Evolutionary conservation across 2,329 filamentous ascomycete species (phyloP), one percentile per base, ranked within the genome.

Genomic region (Diaporthe australafricana): DNA sequence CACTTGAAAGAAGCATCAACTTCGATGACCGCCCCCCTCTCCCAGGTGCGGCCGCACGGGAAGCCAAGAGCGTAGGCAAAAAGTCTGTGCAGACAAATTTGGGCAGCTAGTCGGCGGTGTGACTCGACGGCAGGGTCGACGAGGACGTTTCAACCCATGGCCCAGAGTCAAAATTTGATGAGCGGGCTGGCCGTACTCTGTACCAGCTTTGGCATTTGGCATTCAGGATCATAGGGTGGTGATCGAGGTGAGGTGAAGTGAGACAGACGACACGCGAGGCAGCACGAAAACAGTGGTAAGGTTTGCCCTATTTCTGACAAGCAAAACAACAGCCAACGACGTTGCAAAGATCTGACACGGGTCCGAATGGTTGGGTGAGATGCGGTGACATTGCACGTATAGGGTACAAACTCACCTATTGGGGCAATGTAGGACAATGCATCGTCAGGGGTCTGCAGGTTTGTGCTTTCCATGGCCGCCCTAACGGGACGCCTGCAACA

Each of bases 401-500:
- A 57, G 65, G 65, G 62, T 57, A 68, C 73, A 75, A 78, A 81
- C 87, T 86, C 81, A 89, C 88, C 88, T 81, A 89, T 87, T 80
- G 87, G 88, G 77, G 82, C 83, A 76, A 89, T 83, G 81, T 85
- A 87, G 74, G 83, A 85, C 74, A 82, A 81, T 76, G 81, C 82
- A 81, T 83, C 82, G 79, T 79, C 84, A 83, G 83, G 84, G 83
- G 81, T 83, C 79, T 83, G 84, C 83, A 84, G 83, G 78, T 77
- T 77, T 78, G 78, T 77, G 75, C 79, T 77, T 77, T 83, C 83
- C 83, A 84, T 84, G 76, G 76, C 79, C 75, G 77, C 70, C 76
- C 72, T 74, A 74, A 75, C 73, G 74, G 47, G 50, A 32, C 63
- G 35, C 27, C 60, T 63, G 42, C 32, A 25, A 53, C 63, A 53